phyloP scores from a whole-genome alignment of 2,329 filamentous ascomycete genomes.

The Xylariales sp. region DNA sequence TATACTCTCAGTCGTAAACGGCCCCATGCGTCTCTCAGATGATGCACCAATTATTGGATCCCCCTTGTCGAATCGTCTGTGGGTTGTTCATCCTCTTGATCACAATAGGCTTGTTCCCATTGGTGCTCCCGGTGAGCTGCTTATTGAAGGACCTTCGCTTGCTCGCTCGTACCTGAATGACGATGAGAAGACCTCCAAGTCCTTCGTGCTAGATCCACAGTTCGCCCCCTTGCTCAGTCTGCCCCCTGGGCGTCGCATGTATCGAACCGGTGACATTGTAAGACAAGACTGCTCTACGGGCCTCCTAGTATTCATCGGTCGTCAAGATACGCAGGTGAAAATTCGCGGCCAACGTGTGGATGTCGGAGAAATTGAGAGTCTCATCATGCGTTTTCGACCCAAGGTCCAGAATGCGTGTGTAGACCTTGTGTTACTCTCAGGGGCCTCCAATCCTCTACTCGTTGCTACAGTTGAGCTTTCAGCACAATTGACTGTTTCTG shows the following conservation, averaged over 20 bases:
- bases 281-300: slow-evolving; percentile 25
- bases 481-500: not conserved
- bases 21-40: slow-evolving; percentile 18
- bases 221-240: slow-evolving; percentile 19
- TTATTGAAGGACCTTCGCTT: slow-evolving; percentile 30
- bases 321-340: slow-evolving; percentile 8
- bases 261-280: slow-evolving; percentile 35
- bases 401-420: not conserved
- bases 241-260: slow-evolving; percentile 19
- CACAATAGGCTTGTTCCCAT: slow-evolving; percentile 22
- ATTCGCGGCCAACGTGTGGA: slow-evolving; percentile 8
- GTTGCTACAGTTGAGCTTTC: slow-evolving; percentile 1
- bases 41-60: slow-evolving; percentile 28
- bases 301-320: slow-evolving; percentile 15
- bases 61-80: slow-evolving; percentile 23
- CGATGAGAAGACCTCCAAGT: slow-evolving; percentile 31
- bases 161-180: slow-evolving; percentile 33
- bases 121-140: slow-evolving; percentile 33
- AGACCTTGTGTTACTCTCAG: not conserved
- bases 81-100: slow-evolving; percentile 27
- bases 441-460: not conserved
- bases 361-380: slow-evolving; percentile 6
- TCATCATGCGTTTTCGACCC: slow-evolving; percentile 1
- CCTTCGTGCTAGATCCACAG: slow-evolving; percentile 33
- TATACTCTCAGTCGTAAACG: slow-evolving; percentile 25